Conservation (phyloP, 2,329 filamentous ascomycete species). For the Aspergillus versicolor region DNA sequence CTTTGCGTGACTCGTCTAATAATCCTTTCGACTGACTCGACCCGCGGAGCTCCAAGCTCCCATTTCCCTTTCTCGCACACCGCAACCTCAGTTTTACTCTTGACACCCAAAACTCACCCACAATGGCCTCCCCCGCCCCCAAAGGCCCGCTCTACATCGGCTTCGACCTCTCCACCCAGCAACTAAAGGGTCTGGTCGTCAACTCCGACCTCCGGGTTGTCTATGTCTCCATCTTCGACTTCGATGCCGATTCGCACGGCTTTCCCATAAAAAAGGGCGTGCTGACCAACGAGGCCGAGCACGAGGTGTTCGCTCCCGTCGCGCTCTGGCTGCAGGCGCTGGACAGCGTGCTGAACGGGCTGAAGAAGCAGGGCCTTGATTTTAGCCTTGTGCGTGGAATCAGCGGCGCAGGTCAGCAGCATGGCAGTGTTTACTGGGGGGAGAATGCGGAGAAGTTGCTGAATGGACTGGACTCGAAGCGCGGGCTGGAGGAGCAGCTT, state of each 20-base stretch:
- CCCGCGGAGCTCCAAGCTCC: not conserved
- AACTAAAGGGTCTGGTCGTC: constrained; percentile 90
- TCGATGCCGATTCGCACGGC: constrained; percentile 77
- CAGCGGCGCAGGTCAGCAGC: constrained; percentile 93
- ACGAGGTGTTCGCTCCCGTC: constrained; percentile 90
- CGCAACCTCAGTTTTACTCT: not conserved
- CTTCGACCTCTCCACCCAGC: constrained; percentile 95
- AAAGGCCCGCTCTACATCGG: constrained; percentile 74
- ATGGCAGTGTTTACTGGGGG: constrained; percentile 95
- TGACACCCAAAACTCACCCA: not conserved
- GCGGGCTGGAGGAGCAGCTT: constrained; percentile 71
- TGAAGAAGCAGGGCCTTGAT: constrained; percentile 69
- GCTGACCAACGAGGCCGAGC: constrained; percentile 73
- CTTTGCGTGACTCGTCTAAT: not conserved
- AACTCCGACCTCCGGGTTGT: constrained; percentile 77
- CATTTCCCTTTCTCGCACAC: not conserved
- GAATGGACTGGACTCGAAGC: constrained; percentile 57
- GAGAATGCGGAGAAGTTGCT: constrained; percentile 66
- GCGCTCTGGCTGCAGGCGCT: constrained; percentile 93
- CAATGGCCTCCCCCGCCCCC: constrained; percentile 33
- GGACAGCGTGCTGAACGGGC: constrained; percentile 74
- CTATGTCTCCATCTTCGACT: constrained; percentile 88
- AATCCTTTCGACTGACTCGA: not conserved
- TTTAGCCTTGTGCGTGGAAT: constrained; percentile 75
- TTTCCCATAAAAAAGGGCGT: constrained; percentile 89